phyloP scores from a whole-genome alignment of 352 stramenopile species.

The Proteromonas lacertae region DNA sequence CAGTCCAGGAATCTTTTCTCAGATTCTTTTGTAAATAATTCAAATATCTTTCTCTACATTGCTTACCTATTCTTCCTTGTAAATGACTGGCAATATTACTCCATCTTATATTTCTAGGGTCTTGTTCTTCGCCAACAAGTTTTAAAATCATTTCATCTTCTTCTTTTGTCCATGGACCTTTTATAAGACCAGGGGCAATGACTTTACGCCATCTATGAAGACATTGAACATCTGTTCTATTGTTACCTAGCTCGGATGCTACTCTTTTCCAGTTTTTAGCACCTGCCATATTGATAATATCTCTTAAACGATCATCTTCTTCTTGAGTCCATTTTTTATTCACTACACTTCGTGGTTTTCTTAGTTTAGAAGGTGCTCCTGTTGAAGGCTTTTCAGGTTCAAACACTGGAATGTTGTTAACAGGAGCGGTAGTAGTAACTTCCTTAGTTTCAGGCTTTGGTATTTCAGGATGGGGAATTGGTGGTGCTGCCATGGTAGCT shows the following conservation, averaged over 20 bases:
- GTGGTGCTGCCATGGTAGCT: too few species aligned
- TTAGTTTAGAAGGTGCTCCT: too few species aligned
- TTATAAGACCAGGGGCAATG: not conserved
- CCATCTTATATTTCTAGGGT: not conserved
- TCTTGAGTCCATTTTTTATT: not conserved
- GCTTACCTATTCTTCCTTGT: not conserved
- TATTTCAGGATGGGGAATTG: too few species aligned
- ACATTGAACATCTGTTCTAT: not conserved
- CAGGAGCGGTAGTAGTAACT: too few species aligned
- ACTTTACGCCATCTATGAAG: not conserved
- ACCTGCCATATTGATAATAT: not conserved
- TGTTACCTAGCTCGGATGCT: not conserved
- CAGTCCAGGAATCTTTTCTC: conserved; percentile 12
- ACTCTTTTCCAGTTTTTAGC: not conserved
- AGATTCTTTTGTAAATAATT: not conserved
- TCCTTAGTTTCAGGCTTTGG: too few species aligned
- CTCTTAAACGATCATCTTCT: not conserved
- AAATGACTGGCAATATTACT: not conserved
- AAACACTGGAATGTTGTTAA: too few species aligned
- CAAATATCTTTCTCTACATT: too few species aligned
- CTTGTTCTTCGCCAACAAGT: not conserved
- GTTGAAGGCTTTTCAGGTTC: too few species aligned
- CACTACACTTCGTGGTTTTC: too few species aligned
- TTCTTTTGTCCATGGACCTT: not conserved
- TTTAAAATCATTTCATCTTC: not conserved